Percentiles rank a stretch among this genome's conserved stretches.
phyloP scores from a whole-genome alignment of 495 filamentous ascomycete species.

The Trichoderma virens region DNA sequence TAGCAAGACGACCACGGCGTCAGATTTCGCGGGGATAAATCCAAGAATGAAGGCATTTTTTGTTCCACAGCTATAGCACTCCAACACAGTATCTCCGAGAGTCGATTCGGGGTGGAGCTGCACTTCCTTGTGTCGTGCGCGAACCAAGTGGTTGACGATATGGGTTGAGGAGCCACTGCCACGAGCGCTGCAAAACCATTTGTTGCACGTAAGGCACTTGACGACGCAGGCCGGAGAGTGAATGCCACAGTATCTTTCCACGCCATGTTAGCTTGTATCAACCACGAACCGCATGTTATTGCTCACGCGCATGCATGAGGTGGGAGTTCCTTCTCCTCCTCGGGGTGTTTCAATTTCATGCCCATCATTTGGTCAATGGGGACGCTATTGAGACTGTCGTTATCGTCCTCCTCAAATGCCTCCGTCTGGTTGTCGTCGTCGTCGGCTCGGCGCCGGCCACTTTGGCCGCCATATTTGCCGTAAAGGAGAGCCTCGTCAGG shows the following conservation, averaged over 20 bases:
- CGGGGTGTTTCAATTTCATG: conserved; percentile 53
- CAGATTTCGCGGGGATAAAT: conserved; percentile 98
- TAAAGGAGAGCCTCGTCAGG: conserved; percentile 70
- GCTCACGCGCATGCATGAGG: conserved; percentile 95
- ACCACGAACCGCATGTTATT: conserved; percentile 1
- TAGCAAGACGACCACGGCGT: conserved; percentile 93
- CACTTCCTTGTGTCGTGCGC: conserved; percentile 96
- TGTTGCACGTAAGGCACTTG: conserved; percentile 89
- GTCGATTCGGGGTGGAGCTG: conserved; percentile 90
- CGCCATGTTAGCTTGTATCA: conserved; percentile 13
- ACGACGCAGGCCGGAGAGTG: conserved; percentile 92
- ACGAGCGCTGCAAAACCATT: conserved; percentile 98
- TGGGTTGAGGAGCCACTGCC: conserved; percentile 96
- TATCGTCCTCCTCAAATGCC: conserved; percentile 79
- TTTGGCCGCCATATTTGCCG: conserved; percentile 55
- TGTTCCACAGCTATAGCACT: conserved; percentile 99
- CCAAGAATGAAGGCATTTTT: conserved; percentile 99
- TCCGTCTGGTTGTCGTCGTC: conserved; percentile 88
- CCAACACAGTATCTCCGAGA: conserved; percentile 93
- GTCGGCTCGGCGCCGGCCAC: conserved; percentile 54
- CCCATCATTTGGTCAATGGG: conserved; percentile 67
- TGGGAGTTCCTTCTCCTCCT: conserved; percentile 88
- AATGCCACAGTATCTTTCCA: conserved; percentile 84
- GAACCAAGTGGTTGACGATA: conserved; percentile 96
- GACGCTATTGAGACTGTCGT: conserved; percentile 84